These are phyloP conservation scores for Evansstolkia leycettana DNA, from an alignment of 495 filamentous ascomycete genomes.

Conservation along the genomic window DNA sequence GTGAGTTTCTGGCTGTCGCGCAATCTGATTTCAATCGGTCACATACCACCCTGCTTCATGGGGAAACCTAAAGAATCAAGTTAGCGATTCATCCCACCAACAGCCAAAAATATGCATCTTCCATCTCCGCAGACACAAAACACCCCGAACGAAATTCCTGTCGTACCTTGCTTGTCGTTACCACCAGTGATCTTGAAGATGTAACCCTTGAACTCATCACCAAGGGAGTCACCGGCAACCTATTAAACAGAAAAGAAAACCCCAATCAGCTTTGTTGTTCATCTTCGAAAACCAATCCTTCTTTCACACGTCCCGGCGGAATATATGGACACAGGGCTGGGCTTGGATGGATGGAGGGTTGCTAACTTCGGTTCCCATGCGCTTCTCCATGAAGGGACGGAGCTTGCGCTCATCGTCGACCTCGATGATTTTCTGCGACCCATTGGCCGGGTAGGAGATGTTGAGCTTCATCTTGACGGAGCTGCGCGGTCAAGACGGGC, in stretches of 20 bases:
- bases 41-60: constrained; percentile 94
- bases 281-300: too few relatives aligned
- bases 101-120: neutral
- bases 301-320: constrained; percentile 2
- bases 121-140: neutral
- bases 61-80: constrained; percentile 56
- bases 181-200: constrained; percentile 83
- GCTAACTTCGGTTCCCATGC: constrained; percentile 93
- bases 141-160: neutral
- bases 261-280: too few relatives aligned
- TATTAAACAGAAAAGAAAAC: constrained; percentile 16
- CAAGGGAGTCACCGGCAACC: constrained; percentile 73
- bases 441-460: constrained; percentile 97
- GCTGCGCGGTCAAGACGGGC: constrained; percentile 42
- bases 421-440: constrained; percentile 97
- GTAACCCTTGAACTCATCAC: constrained; percentile 98
- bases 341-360: constrained; percentile 7
- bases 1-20: constrained; percentile 16
- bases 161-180: constrained; percentile 94
- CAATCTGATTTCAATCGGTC: constrained; percentile 8
- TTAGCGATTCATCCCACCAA: constrained; percentile 15
- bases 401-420: constrained; percentile 95
- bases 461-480: constrained; percentile 77
- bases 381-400: constrained; percentile 76
- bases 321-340: constrained; percentile 10